phyloP scores from a whole-genome alignment of 1,139 yeast species.

The Wickerhamomyces sp. region DNA sequence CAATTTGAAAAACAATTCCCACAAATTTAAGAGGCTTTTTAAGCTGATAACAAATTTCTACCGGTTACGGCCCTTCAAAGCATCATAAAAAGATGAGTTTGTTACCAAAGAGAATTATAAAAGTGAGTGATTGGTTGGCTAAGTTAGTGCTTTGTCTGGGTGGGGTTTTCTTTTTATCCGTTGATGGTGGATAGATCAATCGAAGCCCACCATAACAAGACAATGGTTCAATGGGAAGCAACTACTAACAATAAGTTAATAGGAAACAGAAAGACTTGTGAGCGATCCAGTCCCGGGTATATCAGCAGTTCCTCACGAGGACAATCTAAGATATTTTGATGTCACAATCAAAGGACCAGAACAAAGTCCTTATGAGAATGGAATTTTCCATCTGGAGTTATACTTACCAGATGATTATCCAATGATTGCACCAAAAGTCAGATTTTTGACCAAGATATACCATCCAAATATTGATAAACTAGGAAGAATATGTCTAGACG shows the following conservation, averaged over 20 bases:
- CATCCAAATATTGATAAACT: conserved; percentile 95
- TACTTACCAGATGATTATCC: conserved; percentile 89
- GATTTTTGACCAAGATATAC: conserved; percentile 88
- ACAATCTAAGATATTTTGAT: conserved; percentile 85
- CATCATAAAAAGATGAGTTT: conserved; percentile 41
- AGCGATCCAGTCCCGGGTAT: conserved; percentile 98
- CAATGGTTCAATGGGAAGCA: not conserved
- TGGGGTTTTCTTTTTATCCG: too few species aligned
- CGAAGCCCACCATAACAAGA: too few species aligned
- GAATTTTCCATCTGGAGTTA: conserved; percentile 70
- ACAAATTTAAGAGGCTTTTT: too few species aligned
- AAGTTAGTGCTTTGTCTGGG: too few species aligned
- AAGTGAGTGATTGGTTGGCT: conserved; percentile 35
- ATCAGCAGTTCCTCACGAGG: conserved; percentile 88
- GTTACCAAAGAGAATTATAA: conserved; percentile 83
- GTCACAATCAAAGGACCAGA: conserved; percentile 88
- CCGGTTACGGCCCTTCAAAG: not conserved
- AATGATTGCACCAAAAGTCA: conserved; percentile 89
- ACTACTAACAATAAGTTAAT: not conserved
- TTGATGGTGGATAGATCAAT: too few species aligned
- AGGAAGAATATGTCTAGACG: conserved; percentile 94
- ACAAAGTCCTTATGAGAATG: conserved; percentile 78
- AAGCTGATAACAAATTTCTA: not conserved
- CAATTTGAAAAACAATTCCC: not conserved
- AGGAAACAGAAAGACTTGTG: conserved; percentile 88